Evolutionary conservation across 1,284 basidiomycete genomes (phyloP), one percentile per base, ranked within the genome.

Genomic region (Athelia psychrophila): DNA sequence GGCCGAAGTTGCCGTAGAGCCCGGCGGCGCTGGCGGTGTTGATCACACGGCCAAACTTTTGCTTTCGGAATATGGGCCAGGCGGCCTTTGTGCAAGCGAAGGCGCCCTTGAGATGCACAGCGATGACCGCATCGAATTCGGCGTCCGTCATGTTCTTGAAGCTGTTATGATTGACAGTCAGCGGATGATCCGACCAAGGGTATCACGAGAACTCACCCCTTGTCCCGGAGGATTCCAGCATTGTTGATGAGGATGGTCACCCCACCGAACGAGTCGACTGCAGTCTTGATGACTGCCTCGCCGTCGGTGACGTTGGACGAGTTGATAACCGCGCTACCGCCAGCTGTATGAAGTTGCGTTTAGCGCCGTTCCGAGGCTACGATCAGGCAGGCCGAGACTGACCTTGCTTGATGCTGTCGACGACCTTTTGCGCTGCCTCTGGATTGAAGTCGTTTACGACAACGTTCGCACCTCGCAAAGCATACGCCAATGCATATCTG

Each of bases 31-130:
- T 95, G 24, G 93, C 78, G n/a, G 91, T 95, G 73, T 96, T 98
- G 63, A 98, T 79, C 56, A 98, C 79, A 50, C 94, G 85, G 15
- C 95, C 95, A 60, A 91, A 97, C 75, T 95, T 94, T 68, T 98
- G 94, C 65, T 92, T 91, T 63, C 93, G 83, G 81, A 99, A 97
- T 67, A 92, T 75, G 2, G 95, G 94, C 97, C 96, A 99, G 30
- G 86, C 94, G 44, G 97, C 96, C 68, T 95, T 96, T 42, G 93
- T 91, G 71, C 94, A 97, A n/a, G 93, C 78, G 71, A 87, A 99
- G 1, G 96, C 88, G 49, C 95, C 96, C 72, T 95, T 97, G 57
- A 99, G 75, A 68, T 99, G 97, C 19, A 99, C 95, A 20, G 88
- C 84, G 50, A 84, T 80, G 56, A 98, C 80, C 56, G 90, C 82